These are phyloP conservation scores for Aspergillus vadensis DNA, from an alignment of 2,329 filamentous ascomycete genomes.

Conservation along the genomic window DNA sequence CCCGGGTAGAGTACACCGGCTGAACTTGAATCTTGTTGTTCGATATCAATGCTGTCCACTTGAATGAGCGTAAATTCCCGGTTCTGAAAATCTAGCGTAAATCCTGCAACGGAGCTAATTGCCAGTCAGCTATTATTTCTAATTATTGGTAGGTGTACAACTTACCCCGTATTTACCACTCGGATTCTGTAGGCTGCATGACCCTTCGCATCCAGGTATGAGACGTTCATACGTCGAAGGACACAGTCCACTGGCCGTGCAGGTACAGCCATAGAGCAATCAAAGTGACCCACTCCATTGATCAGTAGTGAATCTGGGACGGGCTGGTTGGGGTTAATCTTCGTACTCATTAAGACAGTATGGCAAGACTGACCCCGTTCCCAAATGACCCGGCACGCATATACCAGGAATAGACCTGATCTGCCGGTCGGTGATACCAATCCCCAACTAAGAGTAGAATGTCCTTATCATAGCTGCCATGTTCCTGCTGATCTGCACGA, in stretches of 20 bases:
- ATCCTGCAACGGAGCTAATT: slow-evolving; percentile 42
- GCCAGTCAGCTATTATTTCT: slow-evolving; percentile 8
- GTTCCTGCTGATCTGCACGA: slow-evolving; percentile 7
- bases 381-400: slow-evolving; percentile 47
- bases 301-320: slow-evolving; percentile 53
- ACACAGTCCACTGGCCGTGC: slow-evolving; percentile 50
- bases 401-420: slow-evolving; percentile 49
- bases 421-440: slow-evolving; percentile 51
- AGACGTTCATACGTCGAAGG: slow-evolving; percentile 23
- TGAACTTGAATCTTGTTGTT: slow-evolving; percentile 30
- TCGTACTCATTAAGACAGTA: neutral
- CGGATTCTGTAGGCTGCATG: slow-evolving; percentile 38
- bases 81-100: slow-evolving; percentile 38
- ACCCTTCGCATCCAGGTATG: slow-evolving; percentile 29
- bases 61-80: slow-evolving; percentile 39
- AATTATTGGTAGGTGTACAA: neutral
- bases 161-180: slow-evolving; percentile 49
- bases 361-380: slow-evolving; percentile 38
- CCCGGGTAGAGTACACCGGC: slow-evolving; percentile 49
- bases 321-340: slow-evolving; percentile 36
- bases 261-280: slow-evolving; percentile 50
- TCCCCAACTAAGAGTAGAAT: slow-evolving; percentile 52
- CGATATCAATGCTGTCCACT: slow-evolving; percentile 44
- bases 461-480: slow-evolving; percentile 42
- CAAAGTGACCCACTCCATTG: slow-evolving; percentile 50